These are phyloP conservation scores for Solanum ossicruentum DNA, from an alignment of 257 asterid species.

Conservation along the genomic window DNA sequence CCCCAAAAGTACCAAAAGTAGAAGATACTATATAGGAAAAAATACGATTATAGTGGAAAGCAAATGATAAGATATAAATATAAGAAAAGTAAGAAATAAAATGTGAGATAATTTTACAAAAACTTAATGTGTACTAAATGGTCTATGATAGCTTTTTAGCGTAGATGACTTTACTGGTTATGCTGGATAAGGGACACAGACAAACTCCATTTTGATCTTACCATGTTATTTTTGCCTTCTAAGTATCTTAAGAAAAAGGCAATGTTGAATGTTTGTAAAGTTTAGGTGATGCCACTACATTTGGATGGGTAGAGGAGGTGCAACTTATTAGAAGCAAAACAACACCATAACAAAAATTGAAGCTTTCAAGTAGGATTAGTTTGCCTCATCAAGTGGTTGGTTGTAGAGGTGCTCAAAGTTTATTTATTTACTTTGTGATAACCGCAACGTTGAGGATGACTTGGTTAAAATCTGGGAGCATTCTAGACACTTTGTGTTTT, in stretches of 20 bases:
- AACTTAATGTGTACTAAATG: background rate
- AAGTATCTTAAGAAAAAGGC: background rate
- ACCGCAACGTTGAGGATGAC: background rate
- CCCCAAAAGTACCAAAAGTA: too few relatives aligned
- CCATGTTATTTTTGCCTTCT: background rate
- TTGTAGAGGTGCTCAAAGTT: background rate
- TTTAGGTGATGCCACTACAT: background rate
- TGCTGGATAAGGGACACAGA: background rate
- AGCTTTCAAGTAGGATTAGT: background rate
- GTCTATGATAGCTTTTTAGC: background rate
- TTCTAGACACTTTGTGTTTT: background rate
- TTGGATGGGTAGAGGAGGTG: background rate
- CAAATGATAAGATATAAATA: too few relatives aligned
- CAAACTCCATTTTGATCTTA: background rate
- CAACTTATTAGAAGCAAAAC: background rate
- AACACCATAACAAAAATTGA: background rate
- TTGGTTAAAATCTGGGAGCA: background rate
- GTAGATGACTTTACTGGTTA: background rate
- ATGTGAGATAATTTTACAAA: background rate
- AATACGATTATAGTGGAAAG: too few relatives aligned
- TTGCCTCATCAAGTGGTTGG: background rate
- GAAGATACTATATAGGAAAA: too few relatives aligned
- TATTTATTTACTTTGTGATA: background rate
- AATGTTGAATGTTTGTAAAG: background rate
- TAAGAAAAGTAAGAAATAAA: too few relatives aligned